Evolutionary conservation across 129 eudicot genomes (phyloP), one percentile per base, ranked within the genome.

Genomic region (Escallonia herrerae): DNA sequence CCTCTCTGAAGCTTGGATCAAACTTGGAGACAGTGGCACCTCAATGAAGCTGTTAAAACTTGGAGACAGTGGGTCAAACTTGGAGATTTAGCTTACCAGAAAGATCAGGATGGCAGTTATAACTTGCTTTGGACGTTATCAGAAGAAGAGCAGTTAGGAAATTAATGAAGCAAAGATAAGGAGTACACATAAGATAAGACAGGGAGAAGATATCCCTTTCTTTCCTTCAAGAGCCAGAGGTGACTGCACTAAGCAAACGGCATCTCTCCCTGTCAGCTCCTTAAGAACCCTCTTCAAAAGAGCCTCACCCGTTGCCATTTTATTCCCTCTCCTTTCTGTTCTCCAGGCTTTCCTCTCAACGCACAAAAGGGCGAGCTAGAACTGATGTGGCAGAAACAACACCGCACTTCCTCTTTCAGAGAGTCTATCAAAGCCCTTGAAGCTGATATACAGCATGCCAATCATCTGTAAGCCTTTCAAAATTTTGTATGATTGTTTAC

Each of bases 391-490:
- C 86, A 86, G 63, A 80, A 76, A 56, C 80, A 71, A 48, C 66
- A 74, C 54, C 55, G 46, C 40, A 75, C 60, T 58, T 83, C 83
- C 67, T 63, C 80, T 67, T 85, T 75, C 43, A 76, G 73, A 78
- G 81, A 79, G 57, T 78, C 87, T 50, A 49, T 85, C 64, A 68
- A 76, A 66, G 71, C 75, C 7, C 82, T 82, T 70, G 84, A 81
- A 82, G 84, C 82, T 76, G 82, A 83, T 62, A 76, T 83, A n/a
- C 85, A 75, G 38, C 85, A 83, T 83, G 89, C 89, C 51, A 83
- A 83, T 70, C 45, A 68, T 54, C 56, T 78, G 91, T 73, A 81
- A 78, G 73, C 49, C 64, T 13, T 43, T 47, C n/a, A 47, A 5
- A 53, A 62, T 40, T 52, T 61, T 57, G 50, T 8, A 3, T 13